Conservation (phyloP, 1,284 basidiomycete species). For the Ceratobasidium theobromae region DNA sequence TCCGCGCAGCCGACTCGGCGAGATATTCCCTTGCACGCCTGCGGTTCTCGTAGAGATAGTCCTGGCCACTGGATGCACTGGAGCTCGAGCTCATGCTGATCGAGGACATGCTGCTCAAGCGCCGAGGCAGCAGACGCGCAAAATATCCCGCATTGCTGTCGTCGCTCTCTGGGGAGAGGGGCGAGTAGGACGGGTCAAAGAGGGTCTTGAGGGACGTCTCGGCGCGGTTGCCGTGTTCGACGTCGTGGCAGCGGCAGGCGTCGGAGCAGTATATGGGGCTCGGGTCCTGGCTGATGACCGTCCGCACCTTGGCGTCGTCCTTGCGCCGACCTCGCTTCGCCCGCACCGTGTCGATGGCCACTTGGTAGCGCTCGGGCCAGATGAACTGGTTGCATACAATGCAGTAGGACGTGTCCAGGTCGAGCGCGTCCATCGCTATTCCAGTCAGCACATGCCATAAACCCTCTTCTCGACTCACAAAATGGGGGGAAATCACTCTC, state of each 20-base stretch:
- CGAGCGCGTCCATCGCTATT: conserved; percentile 22
- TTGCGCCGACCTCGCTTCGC: no score
- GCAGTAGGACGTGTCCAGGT: conserved; percentile 30
- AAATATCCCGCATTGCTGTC: conserved; percentile 29
- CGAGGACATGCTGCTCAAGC: conserved; percentile 25
- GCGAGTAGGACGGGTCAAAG: conserved; percentile 29
- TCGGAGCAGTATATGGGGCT: conserved; percentile 79
- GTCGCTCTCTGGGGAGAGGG: conserved; percentile 30
- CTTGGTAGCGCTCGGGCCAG: conserved; percentile 31
- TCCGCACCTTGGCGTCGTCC: conserved; percentile 57
- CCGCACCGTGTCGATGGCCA: conserved; percentile 12
- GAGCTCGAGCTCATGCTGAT: conserved; percentile 31
- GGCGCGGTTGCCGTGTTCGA: conserved; percentile 27
- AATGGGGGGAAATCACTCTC: no score
- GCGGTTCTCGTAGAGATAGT: conserved; percentile 30
- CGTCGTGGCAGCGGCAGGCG: conserved; percentile 53
- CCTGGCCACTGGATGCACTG: conserved; percentile 27
- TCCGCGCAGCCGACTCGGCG: conserved; percentile 24
- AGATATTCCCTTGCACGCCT: conserved; percentile 22
- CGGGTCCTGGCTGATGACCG: conserved; percentile 71
- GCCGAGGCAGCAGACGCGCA: conserved; percentile 19
- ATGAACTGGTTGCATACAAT: conserved; percentile 32
- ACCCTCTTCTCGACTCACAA: no score
- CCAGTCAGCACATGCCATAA: neutral
- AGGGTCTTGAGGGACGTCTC: conserved; percentile 29